Conservation (phyloP, 2,329 filamentous ascomycete species). For the Chaetomium sp. region DNA sequence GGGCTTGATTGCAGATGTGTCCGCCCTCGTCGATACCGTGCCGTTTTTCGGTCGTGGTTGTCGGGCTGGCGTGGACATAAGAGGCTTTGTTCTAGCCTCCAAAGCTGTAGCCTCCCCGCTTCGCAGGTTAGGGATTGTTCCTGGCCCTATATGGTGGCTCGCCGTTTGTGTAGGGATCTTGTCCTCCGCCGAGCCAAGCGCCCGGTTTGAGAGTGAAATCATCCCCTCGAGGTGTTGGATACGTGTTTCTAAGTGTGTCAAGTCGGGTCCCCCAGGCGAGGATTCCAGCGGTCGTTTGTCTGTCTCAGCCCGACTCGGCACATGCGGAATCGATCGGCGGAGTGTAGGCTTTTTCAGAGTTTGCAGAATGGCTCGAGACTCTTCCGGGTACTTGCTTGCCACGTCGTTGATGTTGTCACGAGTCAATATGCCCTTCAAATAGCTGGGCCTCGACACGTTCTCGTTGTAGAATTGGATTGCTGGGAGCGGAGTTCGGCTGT, state of each 20-base stretch:
- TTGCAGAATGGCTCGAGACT: slow-evolving; percentile 18
- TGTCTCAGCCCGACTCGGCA: neutral
- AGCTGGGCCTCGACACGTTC: slow-evolving; percentile 25
- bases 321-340: neutral
- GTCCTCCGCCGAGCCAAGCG: too few relatives aligned
- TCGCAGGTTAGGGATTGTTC: too few relatives aligned
- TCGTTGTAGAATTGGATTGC: slow-evolving; percentile 39
- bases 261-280: neutral
- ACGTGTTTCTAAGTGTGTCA: too few relatives aligned
- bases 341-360: neutral
- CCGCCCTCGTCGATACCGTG: neutral
- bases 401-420: slow-evolving; percentile 32
- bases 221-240: too few relatives aligned
- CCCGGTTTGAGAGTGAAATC: too few relatives aligned
- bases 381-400: slow-evolving; percentile 29
- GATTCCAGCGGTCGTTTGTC: neutral
- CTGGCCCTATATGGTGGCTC: too few relatives aligned
- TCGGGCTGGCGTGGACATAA: neutral
- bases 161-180: too few relatives aligned
- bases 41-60: neutral
- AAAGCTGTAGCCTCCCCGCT: too few relatives aligned
- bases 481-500: slow-evolving; percentile 27
- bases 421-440: slow-evolving; percentile 30
- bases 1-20: neutral
- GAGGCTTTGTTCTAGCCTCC: neutral